These are phyloP conservation scores for Onygenales sp. DNA, from an alignment of 2,329 filamentous ascomycete species.

Conservation along the genomic window DNA sequence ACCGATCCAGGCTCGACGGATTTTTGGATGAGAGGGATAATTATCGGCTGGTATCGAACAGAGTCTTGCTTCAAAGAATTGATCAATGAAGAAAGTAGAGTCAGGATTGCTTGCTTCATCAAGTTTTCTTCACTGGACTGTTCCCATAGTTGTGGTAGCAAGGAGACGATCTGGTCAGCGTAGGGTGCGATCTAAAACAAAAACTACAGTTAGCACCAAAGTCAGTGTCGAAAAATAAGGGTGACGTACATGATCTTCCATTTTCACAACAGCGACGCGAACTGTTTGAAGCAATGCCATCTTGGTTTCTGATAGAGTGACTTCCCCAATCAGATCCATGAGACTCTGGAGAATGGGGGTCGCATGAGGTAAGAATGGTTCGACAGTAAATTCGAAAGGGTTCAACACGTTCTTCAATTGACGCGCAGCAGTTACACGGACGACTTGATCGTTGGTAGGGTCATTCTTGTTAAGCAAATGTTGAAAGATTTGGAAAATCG, in stretches of 20 bases:
- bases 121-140: slow-evolving; percentile 77
- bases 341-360: slow-evolving; percentile 62
- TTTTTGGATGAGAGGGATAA: slow-evolving; percentile 72
- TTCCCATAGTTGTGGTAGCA: slow-evolving; percentile 77
- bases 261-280: slow-evolving; percentile 65
- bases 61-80: slow-evolving; percentile 73
- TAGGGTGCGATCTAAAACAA: slow-evolving; percentile 46
- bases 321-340: slow-evolving; percentile 67
- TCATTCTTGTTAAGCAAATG: slow-evolving; percentile 74
- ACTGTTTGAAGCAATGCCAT: slow-evolving; percentile 83
- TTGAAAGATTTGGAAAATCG: slow-evolving; percentile 82
- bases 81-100: slow-evolving; percentile 76
- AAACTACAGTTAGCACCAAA: neutral
- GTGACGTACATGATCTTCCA: slow-evolving; percentile 59
- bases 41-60: slow-evolving; percentile 65
- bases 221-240: neutral
- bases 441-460: slow-evolving; percentile 76
- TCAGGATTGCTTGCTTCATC: slow-evolving; percentile 87
- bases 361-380: slow-evolving; percentile 68
- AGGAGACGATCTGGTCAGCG: slow-evolving; percentile 70
- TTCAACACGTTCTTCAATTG: slow-evolving; percentile 74
- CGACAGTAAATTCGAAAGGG: slow-evolving; percentile 70
- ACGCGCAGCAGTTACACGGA: slow-evolving; percentile 80
- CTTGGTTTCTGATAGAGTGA: slow-evolving; percentile 78
- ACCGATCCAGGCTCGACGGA: slow-evolving; percentile 69